phyloP scores from a whole-genome alignment of 345 rosid species.

The Syzygium oleosum region DNA sequence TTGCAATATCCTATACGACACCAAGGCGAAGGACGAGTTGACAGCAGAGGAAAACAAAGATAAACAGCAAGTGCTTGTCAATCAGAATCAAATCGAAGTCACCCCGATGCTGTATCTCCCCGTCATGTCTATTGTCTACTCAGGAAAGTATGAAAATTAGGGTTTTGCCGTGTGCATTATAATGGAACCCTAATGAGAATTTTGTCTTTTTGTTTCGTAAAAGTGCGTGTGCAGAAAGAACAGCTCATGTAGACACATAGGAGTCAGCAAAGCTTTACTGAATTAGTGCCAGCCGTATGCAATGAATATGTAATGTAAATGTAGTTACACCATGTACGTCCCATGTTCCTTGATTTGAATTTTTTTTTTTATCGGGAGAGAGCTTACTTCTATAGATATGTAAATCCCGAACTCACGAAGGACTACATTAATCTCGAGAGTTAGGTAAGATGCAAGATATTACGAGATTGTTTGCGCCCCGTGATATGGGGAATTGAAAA shows the following conservation, averaged over 20 bases:
- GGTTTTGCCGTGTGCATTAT: neutral
- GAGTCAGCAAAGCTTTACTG: neutral
- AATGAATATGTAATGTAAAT: neutral
- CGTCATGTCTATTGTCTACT: neutral
- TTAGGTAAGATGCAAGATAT: neutral
- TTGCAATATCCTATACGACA: neutral
- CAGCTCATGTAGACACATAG: neutral
- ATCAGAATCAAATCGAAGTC: neutral
- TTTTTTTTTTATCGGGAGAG: neutral
- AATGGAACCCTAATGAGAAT: neutral
- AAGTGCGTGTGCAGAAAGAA: no score
- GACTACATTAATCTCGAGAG: neutral
- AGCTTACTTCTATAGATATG: neutral
- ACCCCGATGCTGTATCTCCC: neutral
- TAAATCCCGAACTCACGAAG: neutral
- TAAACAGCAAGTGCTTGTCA: neutral
- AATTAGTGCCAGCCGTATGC: neutral
- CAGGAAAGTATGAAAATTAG: neutral
- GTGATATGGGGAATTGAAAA: neutral
- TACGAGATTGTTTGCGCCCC: neutral
- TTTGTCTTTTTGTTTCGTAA: neutral
- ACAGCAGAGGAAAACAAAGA: neutral
- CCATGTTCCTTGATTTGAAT: neutral
- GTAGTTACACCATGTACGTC: neutral
- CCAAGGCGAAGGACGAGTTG: neutral